Base-by-base conservation (phyloP, 768 basidiomycete genomes). In the Mycena venus region DNA sequence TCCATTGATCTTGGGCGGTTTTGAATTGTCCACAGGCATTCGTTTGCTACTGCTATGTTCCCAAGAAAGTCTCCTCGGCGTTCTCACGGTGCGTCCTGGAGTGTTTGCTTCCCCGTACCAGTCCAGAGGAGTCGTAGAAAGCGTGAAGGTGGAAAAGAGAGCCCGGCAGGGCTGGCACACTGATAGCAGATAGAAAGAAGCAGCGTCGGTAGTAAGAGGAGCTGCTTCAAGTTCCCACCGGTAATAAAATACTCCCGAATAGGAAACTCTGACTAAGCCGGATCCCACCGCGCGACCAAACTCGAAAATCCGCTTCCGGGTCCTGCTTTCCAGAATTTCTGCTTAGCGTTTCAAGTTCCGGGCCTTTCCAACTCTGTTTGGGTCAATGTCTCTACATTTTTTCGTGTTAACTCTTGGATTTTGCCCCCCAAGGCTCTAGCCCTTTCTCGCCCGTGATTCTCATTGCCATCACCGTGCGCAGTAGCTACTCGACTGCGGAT, bases 11-110 rank as follows among this genome's bases (percentile, higher is more conserved):
- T 89, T 90, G n/a, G 87, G 84, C 0, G 85, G 86, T 80, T 77
- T 77, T 31, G 75, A 74, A 69, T 77, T 77, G 69, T 92, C 91
- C 64, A 86, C 87, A 42, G 91, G 90, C 91, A 92, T 92, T 58
- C 58, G 62, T 27, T 60, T 19, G 36, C 23, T 23, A 38, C 32
- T 58, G 34, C 31, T 58, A 19, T 11, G 11, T n/a, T 14, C 21
- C 27, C 17, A 1, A n/a, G 27, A 44, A 29, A 31, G 23, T 44
- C 21, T 4, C 42, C 61, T 31, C 14, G 60, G 27, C 19, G 29
- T 29, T 19, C 14, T 8, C 29, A 14, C 31, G 27, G 40, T 34
- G 15, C 14, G 27, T 51, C 49, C 25, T 25, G 49, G 25, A 51
- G n/a, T 51, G 14, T 51, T 51, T 44, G 40, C 21, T 27, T 15